A percentile compares a stretch with the other conserved stretches of the same genome.
Evolutionary conservation across 1,284 basidiomycete genomes (phyloP).

Genomic region (Marasmius oreades): DNA sequence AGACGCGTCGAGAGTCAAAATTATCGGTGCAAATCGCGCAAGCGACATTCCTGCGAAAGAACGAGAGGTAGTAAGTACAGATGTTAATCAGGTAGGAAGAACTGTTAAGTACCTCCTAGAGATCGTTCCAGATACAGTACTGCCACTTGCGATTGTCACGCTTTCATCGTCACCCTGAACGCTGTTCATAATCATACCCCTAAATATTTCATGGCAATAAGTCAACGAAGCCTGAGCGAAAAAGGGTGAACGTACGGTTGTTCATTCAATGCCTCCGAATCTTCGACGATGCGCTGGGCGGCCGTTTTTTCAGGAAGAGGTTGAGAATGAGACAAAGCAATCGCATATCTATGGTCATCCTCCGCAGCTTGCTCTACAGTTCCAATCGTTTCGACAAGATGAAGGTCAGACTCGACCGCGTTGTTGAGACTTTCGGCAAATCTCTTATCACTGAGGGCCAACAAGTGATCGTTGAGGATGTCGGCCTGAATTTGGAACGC

Average conservation of each 20-base stretch:
- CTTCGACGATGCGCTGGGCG: conserved; percentile 23
- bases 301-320: conserved; percentile 23
- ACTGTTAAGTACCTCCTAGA: background rate
- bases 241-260: background rate
- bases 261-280: conserved; percentile 16
- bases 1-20: conserved; percentile 11
- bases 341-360: conserved; percentile 33
- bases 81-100: background rate
- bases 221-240: background rate
- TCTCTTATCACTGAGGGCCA: conserved; percentile 27
- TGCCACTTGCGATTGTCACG: background rate
- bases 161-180: no score
- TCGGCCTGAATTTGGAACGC: conserved; percentile 44
- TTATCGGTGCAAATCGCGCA: conserved; percentile 29
- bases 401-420: conserved; percentile 24
- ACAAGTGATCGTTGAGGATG: conserved; percentile 31
- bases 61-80: background rate
- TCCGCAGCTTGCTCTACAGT: conserved; percentile 27
- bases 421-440: conserved; percentile 37
- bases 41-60: conserved; percentile 19
- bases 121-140: background rate
- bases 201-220: background rate
- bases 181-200: background rate
- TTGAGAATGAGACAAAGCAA: conserved; percentile 27
- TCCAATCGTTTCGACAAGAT: conserved; percentile 22